Conservation (phyloP, 495 filamentous ascomycete species). For the Penicillium flavigenum region DNA sequence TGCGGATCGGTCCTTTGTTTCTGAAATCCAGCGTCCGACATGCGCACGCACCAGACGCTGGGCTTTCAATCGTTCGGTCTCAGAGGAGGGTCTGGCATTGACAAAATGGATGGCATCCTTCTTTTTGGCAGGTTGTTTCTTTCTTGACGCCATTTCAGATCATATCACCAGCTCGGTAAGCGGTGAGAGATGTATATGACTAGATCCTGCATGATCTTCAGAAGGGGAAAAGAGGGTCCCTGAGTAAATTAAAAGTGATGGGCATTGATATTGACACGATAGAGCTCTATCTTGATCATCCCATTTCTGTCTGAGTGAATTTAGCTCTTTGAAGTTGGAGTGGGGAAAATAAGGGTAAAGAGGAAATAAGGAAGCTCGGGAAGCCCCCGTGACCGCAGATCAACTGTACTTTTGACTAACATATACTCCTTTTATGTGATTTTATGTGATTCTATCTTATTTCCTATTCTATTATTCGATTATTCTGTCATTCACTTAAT, state of each 20-base stretch:
- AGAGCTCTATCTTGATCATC: not conserved
- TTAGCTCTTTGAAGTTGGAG: not conserved
- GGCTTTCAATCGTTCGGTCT: conserved; percentile 32
- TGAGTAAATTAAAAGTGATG: not conserved
- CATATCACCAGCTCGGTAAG: not conserved
- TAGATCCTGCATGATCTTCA: not conserved
- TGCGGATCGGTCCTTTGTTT: conserved; percentile 35
- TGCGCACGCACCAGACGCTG: conserved; percentile 41
- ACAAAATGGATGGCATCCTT: conserved; percentile 40
- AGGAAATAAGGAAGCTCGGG: not conserved
- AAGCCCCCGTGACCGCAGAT: not conserved
- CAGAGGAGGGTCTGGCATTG: conserved; percentile 41
- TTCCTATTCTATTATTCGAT: not conserved
- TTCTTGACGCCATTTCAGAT: conserved; percentile 30
- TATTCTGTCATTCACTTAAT: not conserved
- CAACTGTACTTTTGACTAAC: not conserved
- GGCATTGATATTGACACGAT: not conserved
- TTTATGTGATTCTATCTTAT: too few relatives aligned
- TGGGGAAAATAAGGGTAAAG: not conserved
- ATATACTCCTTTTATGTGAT: not conserved
- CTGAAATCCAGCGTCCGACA: conserved; percentile 45
- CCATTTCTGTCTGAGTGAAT: not conserved
- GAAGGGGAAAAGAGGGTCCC: not conserved
- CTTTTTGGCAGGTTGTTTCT: conserved; percentile 25
- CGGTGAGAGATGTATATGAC: not conserved